A percentile compares a stretch with the other conserved stretches of the same genome.
Evolutionary conservation across 345 rosid genomes (phyloP).

Genomic region (Eucalyptus erythrocorys): DNA sequence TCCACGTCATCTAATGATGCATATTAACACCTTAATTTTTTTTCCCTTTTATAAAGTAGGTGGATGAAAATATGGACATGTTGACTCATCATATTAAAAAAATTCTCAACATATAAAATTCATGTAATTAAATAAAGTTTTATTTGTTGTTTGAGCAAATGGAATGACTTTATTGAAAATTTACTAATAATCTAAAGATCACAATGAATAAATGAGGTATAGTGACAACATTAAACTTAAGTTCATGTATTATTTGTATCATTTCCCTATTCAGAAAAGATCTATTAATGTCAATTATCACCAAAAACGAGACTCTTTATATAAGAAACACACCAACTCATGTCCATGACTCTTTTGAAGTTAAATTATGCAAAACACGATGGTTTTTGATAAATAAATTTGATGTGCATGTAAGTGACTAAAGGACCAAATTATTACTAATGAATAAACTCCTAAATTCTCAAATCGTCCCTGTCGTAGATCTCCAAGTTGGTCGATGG

Average conservation of each 20-base stretch:
- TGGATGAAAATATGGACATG: neutral
- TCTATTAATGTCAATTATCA: neutral
- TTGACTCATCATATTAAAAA: neutral
- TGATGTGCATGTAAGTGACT: neutral
- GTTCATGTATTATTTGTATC: accelerated
- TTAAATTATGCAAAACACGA: neutral
- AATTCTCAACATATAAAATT: neutral
- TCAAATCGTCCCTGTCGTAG: neutral
- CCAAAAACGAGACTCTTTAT: accelerated
- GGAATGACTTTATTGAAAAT: too few species aligned
- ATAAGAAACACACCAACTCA: neutral
- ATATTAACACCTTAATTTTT: accelerated
- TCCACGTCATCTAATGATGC: neutral
- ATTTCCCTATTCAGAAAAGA: accelerated
- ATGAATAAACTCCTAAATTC: neutral
- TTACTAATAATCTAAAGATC: neutral
- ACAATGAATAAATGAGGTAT: neutral
- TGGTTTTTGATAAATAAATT: neutral
- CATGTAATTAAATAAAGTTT: too few species aligned
- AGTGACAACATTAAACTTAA: neutral
- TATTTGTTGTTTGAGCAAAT: too few species aligned
- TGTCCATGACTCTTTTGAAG: neutral
- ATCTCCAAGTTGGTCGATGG: neutral
- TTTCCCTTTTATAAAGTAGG: too few species aligned
- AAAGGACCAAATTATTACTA: neutral